Conservation (phyloP, 345 rosid genomes). For the Linum tenue region DNA sequence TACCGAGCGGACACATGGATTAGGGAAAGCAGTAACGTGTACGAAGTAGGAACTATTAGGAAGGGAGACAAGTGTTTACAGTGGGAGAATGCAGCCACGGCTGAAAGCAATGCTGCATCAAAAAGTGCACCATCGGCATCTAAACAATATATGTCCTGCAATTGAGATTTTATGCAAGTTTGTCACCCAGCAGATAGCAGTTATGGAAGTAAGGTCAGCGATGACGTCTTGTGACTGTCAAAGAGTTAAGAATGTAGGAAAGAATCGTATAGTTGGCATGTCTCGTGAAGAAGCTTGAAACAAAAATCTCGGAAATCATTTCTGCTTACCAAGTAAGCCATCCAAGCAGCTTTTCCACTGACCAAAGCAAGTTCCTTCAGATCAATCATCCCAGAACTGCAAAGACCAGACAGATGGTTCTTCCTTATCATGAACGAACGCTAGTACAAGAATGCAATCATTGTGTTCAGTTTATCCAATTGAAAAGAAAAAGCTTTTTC, state of each 20-base stretch:
- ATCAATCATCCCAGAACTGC: constrained; percentile 31
- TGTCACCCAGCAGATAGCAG: neutral
- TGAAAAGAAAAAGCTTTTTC: neutral
- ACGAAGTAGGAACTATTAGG: neutral
- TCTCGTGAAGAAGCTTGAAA: neutral
- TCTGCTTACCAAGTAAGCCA: constrained; percentile 68
- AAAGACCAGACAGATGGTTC: neutral
- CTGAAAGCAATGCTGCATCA: constrained; percentile 84
- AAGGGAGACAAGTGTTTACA: constrained; percentile 30
- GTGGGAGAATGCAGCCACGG: constrained; percentile 70
- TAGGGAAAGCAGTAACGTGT: neutral
- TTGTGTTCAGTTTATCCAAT: neutral
- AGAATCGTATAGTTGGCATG: neutral
- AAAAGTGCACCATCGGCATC: constrained; percentile 95
- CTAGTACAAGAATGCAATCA: neutral
- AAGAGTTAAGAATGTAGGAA: neutral
- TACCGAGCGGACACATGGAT: neutral
- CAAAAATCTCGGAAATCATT: neutral
- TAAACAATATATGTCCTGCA: constrained; percentile 81
- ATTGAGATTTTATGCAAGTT: constrained; percentile 4
- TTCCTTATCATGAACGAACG: neutral
- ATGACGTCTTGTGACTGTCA: neutral
- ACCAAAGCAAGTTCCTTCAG: constrained; percentile 41
- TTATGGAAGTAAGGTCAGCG: neutral
- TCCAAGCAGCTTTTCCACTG: constrained; percentile 93